Base-by-base conservation (phyloP, 1,139 yeast genomes). In the Pichia sp. region DNA sequence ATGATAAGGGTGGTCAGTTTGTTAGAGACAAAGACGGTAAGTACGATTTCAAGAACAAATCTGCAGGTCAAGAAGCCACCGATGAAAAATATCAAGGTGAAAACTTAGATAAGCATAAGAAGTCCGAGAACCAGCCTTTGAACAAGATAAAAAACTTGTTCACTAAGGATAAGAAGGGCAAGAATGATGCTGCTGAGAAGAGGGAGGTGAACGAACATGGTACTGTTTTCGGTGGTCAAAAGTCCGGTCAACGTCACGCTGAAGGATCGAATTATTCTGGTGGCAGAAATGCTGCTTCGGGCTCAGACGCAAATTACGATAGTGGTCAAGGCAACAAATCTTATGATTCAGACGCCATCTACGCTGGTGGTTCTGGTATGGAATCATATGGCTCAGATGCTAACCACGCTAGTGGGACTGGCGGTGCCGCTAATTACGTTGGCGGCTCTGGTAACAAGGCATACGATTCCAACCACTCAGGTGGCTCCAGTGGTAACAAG, bases 131-230 rank as follows among this genome's bases (percentile, higher is more conserved):
- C 8, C 38, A 47, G 29, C 48, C 48, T 8, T 27, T 53, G 1
- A 41, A 33, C 16, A 54, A 54, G n/a, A 42, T 54, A 14, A 54
- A 54, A 17, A 36, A 54, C 36, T 34, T 54, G 17, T 51, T 54
- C 30, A 24, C 42, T 20, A 50, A 48, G 6, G 49, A 52, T 43
- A 47, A 43, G 9, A 50, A 46, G 36, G 30, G 34, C 6, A 49
- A 16, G 17, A 38, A 47, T 2, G 40, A 33, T 2, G 48, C 24
- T 20, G 24, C 20, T 27, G 52, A 38, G 6, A 48, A 44, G 10
- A 46, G 14, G 10, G 34, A 51, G 14, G 29, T 49, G 20, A 7
- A 16, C 6, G 48, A 46, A 44, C 53, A 27, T 45, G 46, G 51
- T 24, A 51, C 56, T 3, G 46, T 49, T 14, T 49, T 36, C n/a